Base-by-base conservation (phyloP, 2,329 filamentous ascomycete species). In the Alternaria consortialis region DNA sequence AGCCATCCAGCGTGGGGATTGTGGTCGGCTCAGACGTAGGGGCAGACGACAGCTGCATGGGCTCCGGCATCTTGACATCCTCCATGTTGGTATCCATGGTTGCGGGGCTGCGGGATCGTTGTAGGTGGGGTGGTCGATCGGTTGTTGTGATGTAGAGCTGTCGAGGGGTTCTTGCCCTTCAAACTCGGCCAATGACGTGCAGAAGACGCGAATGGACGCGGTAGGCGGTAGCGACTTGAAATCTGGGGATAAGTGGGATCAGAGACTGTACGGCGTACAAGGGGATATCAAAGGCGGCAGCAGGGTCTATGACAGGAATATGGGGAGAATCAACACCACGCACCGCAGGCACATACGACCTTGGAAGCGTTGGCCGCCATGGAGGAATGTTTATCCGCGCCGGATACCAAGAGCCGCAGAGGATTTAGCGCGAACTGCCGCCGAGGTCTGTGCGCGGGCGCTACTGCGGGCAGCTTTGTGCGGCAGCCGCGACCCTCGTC, bases 51-150 rank as follows among this genome's bases (percentile, higher is more conserved):
- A 97, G 82, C 77, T 91, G 91, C 79, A 92, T 87, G 68, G 88
- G 87, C 78, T 91, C 89, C 80, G 93, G 91, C 75, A 91, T 89
- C 82, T 94, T 92, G 73, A 97, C 93, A 80, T 99, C 95, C 85
- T 97, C 94, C 95, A 99, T 99, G 82, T 96, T 97, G 77, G 93
- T 97, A 82, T 99, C 94, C 93, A 97, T 97, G 69, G 75, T 87
- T 52, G 82, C 81, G 58, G 66, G 53, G 60, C 57, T 54, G 58
- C 54, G 57, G 63, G 58, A 62, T 53, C 44, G 64, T 63, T 56
- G 64, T 65, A 65, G 67, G 65, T 67, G 63, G 64, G 67, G 59
- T 63, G 66, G 68, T 64, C 60, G 66, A 67, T 65, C 60, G 69
- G 64, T 65, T 71, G 70, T 72, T 73, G 70, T 71, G 72, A 61